Evolutionary conservation across 139 green algal species (phyloP).

Genomic region (Gonium pectorale): DNA sequence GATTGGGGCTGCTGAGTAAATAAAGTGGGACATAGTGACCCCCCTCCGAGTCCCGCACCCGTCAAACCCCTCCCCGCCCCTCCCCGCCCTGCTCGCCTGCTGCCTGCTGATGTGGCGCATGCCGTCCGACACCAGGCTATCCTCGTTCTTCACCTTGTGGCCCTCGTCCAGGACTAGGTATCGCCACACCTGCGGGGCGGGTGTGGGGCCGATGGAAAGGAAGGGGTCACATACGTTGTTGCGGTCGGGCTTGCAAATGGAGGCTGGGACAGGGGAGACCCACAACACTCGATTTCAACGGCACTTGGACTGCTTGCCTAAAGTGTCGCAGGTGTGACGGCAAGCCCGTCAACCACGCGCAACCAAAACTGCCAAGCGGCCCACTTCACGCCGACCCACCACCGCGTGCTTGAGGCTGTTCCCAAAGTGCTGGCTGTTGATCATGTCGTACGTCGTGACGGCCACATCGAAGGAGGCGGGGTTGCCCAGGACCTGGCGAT

Average conservation of each 20-base stretch:
- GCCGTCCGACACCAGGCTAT: constrained; percentile 59
- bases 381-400: background rate
- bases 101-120: constrained; percentile 64
- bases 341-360: too few relatives aligned
- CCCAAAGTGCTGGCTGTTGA: constrained; percentile 63
- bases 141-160: constrained; percentile 70
- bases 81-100: constrained; percentile 60
- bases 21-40: too few relatives aligned
- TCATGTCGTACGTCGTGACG: constrained; percentile 80
- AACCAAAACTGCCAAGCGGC: too few relatives aligned
- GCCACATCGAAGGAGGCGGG: constrained; percentile 76
- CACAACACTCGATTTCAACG: too few relatives aligned
- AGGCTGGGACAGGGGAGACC: too few relatives aligned
- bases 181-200: constrained; percentile 52
- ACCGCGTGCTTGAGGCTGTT: constrained; percentile 49
- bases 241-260: too few relatives aligned
- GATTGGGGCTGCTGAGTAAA: too few relatives aligned
- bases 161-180: constrained; percentile 76
- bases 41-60: too few relatives aligned
- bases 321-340: too few relatives aligned
- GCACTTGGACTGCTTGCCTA: too few relatives aligned
- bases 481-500: constrained; percentile 60
- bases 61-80: constrained; percentile 4
- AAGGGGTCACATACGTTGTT: too few relatives aligned
- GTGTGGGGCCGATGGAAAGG: too few relatives aligned